These are phyloP conservation scores for Colletotrichum sp. DNA, from an alignment of 2,329 filamentous ascomycete species.

Conservation along the genomic window DNA sequence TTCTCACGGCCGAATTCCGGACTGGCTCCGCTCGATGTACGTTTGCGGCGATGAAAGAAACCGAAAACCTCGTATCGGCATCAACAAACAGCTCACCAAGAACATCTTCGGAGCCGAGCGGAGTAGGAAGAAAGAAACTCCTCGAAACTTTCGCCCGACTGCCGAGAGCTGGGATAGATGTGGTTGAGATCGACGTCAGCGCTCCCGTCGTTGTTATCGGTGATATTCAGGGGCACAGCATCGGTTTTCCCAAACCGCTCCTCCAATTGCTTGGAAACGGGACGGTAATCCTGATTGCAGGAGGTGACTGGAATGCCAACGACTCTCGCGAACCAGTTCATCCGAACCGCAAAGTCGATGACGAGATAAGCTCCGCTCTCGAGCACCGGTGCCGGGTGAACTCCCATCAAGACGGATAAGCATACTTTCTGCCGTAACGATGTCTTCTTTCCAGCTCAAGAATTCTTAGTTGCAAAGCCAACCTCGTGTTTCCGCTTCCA, in stretches of 20 bases:
- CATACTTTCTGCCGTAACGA: not conserved
- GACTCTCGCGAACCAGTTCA: not conserved
- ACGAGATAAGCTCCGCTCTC: not conserved
- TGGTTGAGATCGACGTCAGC: not conserved
- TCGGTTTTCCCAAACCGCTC: not conserved
- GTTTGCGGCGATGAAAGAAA: not conserved
- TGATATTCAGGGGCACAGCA: not conserved
- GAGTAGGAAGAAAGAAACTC: not conserved
- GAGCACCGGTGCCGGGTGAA: not conserved
- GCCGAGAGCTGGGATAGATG: not conserved
- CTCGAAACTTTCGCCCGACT: not conserved
- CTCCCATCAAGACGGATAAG: not conserved
- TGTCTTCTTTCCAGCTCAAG: not conserved
- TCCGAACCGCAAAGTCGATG: not conserved
- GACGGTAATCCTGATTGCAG: not conserved
- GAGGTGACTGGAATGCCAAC: not conserved
- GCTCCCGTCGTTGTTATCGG: not conserved
- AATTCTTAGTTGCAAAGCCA: not conserved
- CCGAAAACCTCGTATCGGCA: not conserved
- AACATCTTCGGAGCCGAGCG: not conserved
- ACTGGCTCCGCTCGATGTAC: not conserved
- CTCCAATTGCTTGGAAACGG: not conserved
- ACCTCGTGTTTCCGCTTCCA: not conserved
- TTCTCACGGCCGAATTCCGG: not conserved
- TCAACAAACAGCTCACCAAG: not conserved